Base-by-base conservation (phyloP, 768 basidiomycete species). In the Lactarius tabidus region DNA sequence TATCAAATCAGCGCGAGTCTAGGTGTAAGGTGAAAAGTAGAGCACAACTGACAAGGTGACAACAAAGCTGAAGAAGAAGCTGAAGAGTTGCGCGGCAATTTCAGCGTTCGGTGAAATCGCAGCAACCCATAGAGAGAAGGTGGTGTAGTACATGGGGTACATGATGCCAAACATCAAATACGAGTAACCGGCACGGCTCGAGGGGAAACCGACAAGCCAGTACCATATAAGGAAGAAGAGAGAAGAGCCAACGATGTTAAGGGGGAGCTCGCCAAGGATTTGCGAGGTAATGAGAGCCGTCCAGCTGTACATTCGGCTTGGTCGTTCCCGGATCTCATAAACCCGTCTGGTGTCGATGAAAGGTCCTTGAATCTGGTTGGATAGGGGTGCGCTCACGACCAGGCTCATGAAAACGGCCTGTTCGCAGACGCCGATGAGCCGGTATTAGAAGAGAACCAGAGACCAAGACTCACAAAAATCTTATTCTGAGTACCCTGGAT, bases 161-260 rank as follows among this genome's bases (percentile, higher is more conserved):
- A 73, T 61, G 53, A 83, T 61, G 29, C 73, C 74, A 39, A 75
- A 69, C 51, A 77, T 57, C 20, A 82, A 71, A 69, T 77, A 80
- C 14, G 77, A 75, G 71, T 74, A 81, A 2, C 76, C 79, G 0
- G 74, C 78, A 35, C 80, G 77, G 56, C 73, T 70, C 18, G 72
- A 69, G 6, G 73, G 71, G 67, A 76, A 78, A 5, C 79, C 80
- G 57, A 81, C 77, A 9, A 79, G 75, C 78, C 79, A 83, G 69
- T 79, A 83, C 81, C 81, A 84, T 71, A 79, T 79, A 53, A 78
- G 52, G 72, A 79, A 83, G 71, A 78, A 78, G 23, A 83, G 7
- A 10, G 79, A 74, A 0, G 78, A 76, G 9, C 72, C 72, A 48
- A 77, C 18, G 23, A 80, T 77, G 64, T 81, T 81, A 72, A 79